Base-by-base conservation (phyloP, 345 rosid genomes). In the Gossypium arboreum region DNA sequence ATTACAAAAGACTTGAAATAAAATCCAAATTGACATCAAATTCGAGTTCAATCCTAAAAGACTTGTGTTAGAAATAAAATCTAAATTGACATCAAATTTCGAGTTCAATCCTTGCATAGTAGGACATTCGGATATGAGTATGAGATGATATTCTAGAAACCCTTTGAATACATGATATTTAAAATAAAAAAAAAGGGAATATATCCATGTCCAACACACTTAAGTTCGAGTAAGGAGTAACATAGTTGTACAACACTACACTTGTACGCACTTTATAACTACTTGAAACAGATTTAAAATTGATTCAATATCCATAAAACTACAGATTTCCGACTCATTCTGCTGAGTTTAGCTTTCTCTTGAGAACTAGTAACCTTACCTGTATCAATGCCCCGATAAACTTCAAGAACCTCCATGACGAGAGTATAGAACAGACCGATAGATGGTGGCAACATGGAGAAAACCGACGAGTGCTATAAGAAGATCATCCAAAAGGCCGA, bases 401-500 rank as follows among this genome's bases (percentile, higher is more conserved):
- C 67, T 66, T 83, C 72, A 89, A 1, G 88, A 82, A 52, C 98
- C 96, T 7, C 94, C 90, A 70, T 92, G 91, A 59, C 98, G 97
- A 69, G 50, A 74, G 81, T 89, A 85, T 60, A 95, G 91, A 24
- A 95, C 93, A 0, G 99, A 90, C 3, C 96, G 96, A 80, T 95
- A 93, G 24, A 93, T 43, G 18, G 97, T 89, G 75, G 98, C 97
- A 58, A 95, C 88, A 55, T 93, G 94, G 78, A 95, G 96, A 86
- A 90, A 85, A 83, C 87, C 85, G 5, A 93, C 64, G 7, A 91
- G 79, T 18, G 73, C 86, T 77, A 93, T 85, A 47, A 91, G 85
- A 73, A 90, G 76, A 83, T 93, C 98, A 63, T 93, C 97, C 82
- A 93, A 76, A 52, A 93, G 85, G 62, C 99, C 98, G 7, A 95